Conservation (phyloP, 495 filamentous ascomycete species). For the Pyronema omphalodes region DNA sequence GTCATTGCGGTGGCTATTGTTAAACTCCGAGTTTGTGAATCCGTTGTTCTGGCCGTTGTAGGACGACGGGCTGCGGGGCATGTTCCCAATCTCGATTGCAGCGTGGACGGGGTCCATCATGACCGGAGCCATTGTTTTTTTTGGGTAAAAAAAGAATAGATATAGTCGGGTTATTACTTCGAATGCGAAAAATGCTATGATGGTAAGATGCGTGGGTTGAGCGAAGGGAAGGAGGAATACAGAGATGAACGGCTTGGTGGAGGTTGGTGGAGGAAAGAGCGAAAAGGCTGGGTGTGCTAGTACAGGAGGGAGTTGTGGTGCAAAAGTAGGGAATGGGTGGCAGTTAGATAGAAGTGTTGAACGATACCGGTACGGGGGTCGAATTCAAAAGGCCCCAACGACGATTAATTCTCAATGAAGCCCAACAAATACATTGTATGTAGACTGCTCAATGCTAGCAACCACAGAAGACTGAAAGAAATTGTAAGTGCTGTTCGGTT, state of each 20-base stretch:
- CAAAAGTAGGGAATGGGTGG: no score
- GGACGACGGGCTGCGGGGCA: neutral
- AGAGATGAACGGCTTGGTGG: neutral
- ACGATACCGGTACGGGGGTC: no score
- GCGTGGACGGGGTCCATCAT: constrained; percentile 10
- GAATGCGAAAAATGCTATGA: neutral
- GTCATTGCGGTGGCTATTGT: constrained; percentile 12
- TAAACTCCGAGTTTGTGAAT: neutral
- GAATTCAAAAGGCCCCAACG: no score
- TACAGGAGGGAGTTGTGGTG: no score
- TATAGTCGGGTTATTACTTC: neutral
- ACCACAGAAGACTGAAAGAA: no score
- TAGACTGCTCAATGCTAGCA: no score
- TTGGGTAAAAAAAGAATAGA: neutral
- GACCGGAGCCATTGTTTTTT: neutral
- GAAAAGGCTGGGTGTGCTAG: no score
- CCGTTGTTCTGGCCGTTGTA: neutral
- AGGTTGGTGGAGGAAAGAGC: no score
- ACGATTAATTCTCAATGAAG: no score
- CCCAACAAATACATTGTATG: no score
- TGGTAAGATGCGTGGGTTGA: neutral
- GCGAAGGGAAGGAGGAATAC: neutral
- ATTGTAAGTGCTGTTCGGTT: no score
- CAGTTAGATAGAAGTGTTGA: no score
- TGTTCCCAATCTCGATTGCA: neutral